phyloP scores from a whole-genome alignment of 805 yeast species.

The Saturnispora quitensis region DNA sequence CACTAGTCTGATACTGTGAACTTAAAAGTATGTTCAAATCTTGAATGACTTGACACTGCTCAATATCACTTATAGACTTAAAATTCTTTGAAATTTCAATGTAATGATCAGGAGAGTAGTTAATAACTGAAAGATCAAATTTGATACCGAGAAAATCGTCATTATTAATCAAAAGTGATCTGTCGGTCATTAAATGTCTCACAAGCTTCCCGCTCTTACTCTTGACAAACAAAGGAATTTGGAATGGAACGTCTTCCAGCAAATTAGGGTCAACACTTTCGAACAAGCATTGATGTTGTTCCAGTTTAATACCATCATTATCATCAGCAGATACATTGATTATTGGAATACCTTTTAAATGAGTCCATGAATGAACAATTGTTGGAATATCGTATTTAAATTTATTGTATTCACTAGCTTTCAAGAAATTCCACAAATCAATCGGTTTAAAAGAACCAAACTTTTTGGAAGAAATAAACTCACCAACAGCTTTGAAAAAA shows the following conservation, averaged over 20 bases:
- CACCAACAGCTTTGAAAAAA: conserved; percentile 28
- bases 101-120: conserved; percentile 31
- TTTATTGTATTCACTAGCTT: conserved; percentile 19
- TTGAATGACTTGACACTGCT: conserved; percentile 29
- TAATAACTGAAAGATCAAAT: conserved; percentile 39
- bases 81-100: conserved; percentile 20
- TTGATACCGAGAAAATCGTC: conserved; percentile 30
- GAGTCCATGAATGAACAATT: conserved; percentile 52
- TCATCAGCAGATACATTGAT: conserved; percentile 34
- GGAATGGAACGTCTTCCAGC: conserved; percentile 49
- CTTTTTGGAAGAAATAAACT: conserved; percentile 29
- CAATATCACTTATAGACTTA: conserved; percentile 22
- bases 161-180: conserved; percentile 23
- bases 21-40: conserved; percentile 35
- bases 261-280: conserved; percentile 19
- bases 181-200: conserved; percentile 36
- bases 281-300: conserved; percentile 32
- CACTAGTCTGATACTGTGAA: conserved; percentile 23
- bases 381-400: conserved; percentile 36
- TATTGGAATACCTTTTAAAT: conserved; percentile 57
- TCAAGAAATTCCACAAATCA: conserved; percentile 43
- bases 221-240: conserved; percentile 47
- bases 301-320: conserved; percentile 30
- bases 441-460: conserved; percentile 36
- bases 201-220: conserved; percentile 28